phyloP scores from a whole-genome alignment of 352 stramenopile genomes.

The Globisporangium apiculatum region DNA sequence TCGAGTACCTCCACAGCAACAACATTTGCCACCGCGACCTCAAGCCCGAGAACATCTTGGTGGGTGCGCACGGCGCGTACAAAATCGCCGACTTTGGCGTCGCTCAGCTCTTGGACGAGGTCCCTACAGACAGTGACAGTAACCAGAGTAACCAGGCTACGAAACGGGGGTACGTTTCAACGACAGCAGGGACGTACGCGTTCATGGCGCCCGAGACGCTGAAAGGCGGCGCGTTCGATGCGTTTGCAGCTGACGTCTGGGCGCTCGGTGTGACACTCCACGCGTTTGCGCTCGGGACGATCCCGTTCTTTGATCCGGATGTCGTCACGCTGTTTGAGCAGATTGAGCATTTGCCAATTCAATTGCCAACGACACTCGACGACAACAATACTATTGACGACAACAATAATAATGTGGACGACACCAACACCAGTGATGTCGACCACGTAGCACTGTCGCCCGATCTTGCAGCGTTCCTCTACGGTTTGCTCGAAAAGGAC shows the following conservation, averaged over 20 bases:
- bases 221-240: slow-evolving; percentile 70
- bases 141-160: slow-evolving; percentile 5
- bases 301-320: slow-evolving; percentile 81
- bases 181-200: slow-evolving; percentile 77
- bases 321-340: slow-evolving; percentile 80
- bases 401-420: slow-evolving; percentile 6
- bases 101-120: slow-evolving; percentile 72
- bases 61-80: slow-evolving; percentile 53
- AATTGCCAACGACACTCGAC: slow-evolving; percentile 23
- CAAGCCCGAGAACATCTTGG: slow-evolving; percentile 82
- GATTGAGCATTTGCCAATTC: slow-evolving; percentile 57
- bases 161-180: slow-evolving; percentile 71
- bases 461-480: slow-evolving; percentile 21
- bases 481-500: slow-evolving; percentile 68
- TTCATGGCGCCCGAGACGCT: slow-evolving; percentile 83
- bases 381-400: slow-evolving; percentile 10
- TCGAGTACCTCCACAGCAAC: slow-evolving; percentile 83
- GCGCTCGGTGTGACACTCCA: slow-evolving; percentile 82
- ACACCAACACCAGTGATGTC: no score
- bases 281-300: slow-evolving; percentile 65
- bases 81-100: slow-evolving; percentile 87
- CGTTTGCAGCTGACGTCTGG: slow-evolving; percentile 84
- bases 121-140: not conserved
- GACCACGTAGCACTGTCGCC: no score
- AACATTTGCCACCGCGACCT: slow-evolving; percentile 84